phyloP scores from a whole-genome alignment of 345 rosid genomes.

The Garcia nutans region DNA sequence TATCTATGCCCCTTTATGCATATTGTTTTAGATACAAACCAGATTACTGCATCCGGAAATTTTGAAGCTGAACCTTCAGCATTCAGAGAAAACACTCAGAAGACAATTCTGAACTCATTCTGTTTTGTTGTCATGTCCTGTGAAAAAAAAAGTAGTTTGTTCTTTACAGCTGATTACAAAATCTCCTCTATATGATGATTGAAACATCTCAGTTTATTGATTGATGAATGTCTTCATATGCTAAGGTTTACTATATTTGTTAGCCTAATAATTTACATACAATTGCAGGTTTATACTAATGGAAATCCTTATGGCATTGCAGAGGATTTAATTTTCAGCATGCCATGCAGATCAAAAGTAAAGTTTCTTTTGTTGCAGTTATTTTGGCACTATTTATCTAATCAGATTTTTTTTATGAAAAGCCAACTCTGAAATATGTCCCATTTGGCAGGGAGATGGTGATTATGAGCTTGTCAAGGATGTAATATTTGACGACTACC shows the following conservation, averaged over 20 bases:
- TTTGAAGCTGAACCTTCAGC: not conserved
- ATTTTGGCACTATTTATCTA: not conserved
- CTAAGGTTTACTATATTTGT: not conserved
- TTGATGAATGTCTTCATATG: not conserved
- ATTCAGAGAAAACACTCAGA: not conserved
- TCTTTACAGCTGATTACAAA: not conserved
- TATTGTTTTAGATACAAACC: not conserved
- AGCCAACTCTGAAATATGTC: constrained; percentile 4
- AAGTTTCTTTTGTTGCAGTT: constrained; percentile 8
- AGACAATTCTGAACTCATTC: not conserved
- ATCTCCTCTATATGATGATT: not conserved
- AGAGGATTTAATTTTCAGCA: constrained; percentile 87
- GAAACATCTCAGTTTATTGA: not conserved
- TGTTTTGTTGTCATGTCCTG: not conserved
- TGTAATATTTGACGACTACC: constrained; percentile 76
- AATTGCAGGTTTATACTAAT: constrained; percentile 67
- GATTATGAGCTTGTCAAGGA: constrained; percentile 92
- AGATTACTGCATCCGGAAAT: not conserved
- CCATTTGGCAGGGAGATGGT: constrained; percentile 74
- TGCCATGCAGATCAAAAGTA: constrained; percentile 98
- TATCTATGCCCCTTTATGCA: not conserved
- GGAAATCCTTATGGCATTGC: constrained; percentile 91
- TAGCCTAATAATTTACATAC: constrained; percentile 10
- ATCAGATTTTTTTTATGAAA: not conserved
- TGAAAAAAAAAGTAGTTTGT: not conserved